Conservation (phyloP, 345 rosid species). For the Clarkia xantiana region DNA sequence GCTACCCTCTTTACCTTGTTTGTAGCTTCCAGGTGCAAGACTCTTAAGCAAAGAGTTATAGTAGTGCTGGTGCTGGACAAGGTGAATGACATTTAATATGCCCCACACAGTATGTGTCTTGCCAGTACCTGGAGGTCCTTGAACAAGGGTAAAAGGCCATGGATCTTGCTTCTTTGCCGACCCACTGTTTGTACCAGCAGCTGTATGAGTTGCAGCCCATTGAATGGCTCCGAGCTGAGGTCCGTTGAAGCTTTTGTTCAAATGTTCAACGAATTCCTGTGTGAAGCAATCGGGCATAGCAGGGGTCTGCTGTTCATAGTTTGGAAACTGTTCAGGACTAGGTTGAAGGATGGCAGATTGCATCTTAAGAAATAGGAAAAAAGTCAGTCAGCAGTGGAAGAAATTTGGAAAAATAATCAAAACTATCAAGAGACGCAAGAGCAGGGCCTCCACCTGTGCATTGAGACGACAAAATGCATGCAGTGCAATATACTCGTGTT, state of each 20-base stretch:
- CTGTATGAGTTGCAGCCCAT: constrained; percentile 99
- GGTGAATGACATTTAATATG: constrained; percentile 96
- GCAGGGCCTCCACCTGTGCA: constrained; percentile 47
- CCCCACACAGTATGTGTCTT: constrained; percentile 99
- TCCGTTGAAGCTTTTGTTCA: constrained; percentile 67
- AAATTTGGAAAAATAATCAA: constrained; percentile 7
- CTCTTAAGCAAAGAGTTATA: constrained; percentile 88
- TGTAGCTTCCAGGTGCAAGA: constrained; percentile 93
- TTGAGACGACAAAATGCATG: constrained; percentile 96
- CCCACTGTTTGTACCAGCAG: constrained; percentile 94
- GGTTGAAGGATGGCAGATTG: constrained; percentile 89
- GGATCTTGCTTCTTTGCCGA: constrained; percentile 78
- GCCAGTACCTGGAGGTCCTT: constrained; percentile 99
- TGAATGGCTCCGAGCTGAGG: constrained; percentile 94
- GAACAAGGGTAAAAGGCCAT: constrained; percentile 98
- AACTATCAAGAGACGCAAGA: constrained; percentile 1
- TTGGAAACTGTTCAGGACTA: constrained; percentile 84
- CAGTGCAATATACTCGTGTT: constrained; percentile 96
- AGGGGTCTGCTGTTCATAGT: constrained; percentile 81
- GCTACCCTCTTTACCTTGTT: constrained; percentile 61
- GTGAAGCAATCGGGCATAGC: constrained; percentile 95
- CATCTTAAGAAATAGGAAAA: constrained; percentile 53
- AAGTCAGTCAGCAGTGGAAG: constrained; percentile 7
- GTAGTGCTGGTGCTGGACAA: constrained; percentile 98
- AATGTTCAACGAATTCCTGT: constrained; percentile 57